A percentile compares a stretch with the other conserved stretches of the same genome.
phyloP scores from a whole-genome alignment of 371 early-diverging fungal species.

The Lichtheimia ramosa region DNA sequence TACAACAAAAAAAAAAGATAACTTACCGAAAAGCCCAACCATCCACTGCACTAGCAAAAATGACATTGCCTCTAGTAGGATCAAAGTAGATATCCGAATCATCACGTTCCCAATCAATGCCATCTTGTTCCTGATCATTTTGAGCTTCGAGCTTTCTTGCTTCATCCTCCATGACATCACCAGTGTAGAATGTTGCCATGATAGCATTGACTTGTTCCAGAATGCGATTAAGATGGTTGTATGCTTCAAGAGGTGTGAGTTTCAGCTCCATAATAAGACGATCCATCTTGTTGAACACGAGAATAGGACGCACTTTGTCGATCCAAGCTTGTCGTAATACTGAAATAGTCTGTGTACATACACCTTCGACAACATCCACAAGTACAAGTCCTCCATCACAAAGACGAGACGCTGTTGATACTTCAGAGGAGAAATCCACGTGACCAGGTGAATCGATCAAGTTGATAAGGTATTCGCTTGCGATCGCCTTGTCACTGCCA shows the following conservation, averaged over 20 bases:
- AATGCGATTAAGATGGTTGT: conserved; percentile 85
- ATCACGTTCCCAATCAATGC: conserved; percentile 85
- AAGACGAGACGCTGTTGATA: conserved; percentile 93
- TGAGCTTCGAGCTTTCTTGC: conserved; percentile 69
- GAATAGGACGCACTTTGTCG: conserved; percentile 85
- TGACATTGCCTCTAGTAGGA: conserved; percentile 93
- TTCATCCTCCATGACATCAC: conserved; percentile 86
- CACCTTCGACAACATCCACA: conserved; percentile 99
- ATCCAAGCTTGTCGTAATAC: conserved; percentile 94
- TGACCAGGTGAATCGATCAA: conserved; percentile 99
- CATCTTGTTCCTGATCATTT: conserved; percentile 21
- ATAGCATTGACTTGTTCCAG: conserved; percentile 96
- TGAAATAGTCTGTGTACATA: conserved; percentile 97
- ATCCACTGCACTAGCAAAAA: conserved; percentile 94
- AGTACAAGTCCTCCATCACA: conserved; percentile 97
- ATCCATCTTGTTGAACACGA: conserved; percentile 99
- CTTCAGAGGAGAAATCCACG: conserved; percentile 98
- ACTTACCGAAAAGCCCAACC: conserved; percentile 96
- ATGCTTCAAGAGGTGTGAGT: conserved; percentile 91
- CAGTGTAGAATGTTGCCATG: conserved; percentile 90
- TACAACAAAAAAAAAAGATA: conserved; percentile 49
- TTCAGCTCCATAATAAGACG: conserved; percentile 92
- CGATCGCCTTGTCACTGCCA: conserved; percentile 19
- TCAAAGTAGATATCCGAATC: conserved; percentile 93
- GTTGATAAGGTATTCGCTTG: conserved; percentile 88